Evolutionary conservation across 345 rosid genomes (phyloP).

Genomic region (Eucalyptus microcorys): DNA sequence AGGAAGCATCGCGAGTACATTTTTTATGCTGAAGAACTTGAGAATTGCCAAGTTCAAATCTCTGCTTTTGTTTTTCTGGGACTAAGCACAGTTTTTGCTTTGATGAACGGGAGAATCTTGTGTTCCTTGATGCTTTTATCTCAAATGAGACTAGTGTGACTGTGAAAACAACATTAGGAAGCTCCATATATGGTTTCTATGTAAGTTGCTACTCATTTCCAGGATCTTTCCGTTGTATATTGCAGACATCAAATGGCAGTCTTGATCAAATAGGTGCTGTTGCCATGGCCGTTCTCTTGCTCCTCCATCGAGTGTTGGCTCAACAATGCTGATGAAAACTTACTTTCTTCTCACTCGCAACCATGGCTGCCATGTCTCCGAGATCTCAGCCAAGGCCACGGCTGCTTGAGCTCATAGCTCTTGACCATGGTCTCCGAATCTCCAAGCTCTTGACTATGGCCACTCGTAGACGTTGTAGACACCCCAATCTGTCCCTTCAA

Average conservation of each 20-base stretch:
- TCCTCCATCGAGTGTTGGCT: background rate
- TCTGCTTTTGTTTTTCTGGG: background rate
- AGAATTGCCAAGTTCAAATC: background rate
- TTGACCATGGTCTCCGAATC: background rate
- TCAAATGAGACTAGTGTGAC: background rate
- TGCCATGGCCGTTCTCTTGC: background rate
- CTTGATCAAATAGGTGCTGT: background rate
- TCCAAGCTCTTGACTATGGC: background rate
- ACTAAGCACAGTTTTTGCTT: background rate
- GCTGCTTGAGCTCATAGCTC: background rate
- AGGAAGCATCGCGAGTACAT: background rate
- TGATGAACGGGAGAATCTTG: background rate
- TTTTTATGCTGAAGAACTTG: background rate
- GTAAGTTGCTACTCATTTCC: background rate
- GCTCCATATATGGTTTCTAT: background rate
- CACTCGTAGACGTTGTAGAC: background rate
- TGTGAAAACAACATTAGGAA: background rate
- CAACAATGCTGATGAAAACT: background rate
- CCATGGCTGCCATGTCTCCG: background rate
- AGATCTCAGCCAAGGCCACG: background rate
- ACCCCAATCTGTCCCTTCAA: background rate
- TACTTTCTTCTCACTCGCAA: background rate
- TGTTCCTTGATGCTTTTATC: background rate
- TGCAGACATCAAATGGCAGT: background rate
- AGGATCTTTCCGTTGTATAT: slow-evolving; percentile 22